Evolutionary conservation across 2,329 filamentous ascomycete species (phyloP).

Genomic region (Pseudohalonectria lignicola): DNA sequence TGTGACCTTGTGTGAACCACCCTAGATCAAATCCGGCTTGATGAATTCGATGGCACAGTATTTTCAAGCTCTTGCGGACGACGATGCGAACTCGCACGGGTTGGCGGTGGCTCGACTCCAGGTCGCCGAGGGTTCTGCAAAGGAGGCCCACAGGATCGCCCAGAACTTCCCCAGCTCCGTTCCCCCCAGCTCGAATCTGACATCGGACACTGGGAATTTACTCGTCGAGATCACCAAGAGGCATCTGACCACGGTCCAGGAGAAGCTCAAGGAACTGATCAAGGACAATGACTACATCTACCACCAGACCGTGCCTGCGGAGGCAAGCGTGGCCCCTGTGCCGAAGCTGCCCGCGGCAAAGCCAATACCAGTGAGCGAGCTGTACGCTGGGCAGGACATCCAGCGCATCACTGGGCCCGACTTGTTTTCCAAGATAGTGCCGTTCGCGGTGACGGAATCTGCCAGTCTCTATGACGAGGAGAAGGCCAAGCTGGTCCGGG

Average conservation of each 20-base stretch:
- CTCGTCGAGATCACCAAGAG: conserved; percentile 76
- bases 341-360: conserved; percentile 91
- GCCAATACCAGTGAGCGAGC: conserved; percentile 89
- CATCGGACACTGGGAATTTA: conserved; percentile 62
- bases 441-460: conserved; percentile 90
- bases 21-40: conserved; percentile 61
- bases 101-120: conserved; percentile 74
- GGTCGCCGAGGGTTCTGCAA: conserved; percentile 65
- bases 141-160: conserved; percentile 66
- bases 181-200: conserved; percentile 72
- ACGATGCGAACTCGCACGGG: conserved; percentile 80
- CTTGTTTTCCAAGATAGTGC: conserved; percentile 93
- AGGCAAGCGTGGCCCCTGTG: conserved; percentile 71
- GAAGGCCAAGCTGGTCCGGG: conserved; percentile 88
- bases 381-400: conserved; percentile 96
- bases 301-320: conserved; percentile 80
- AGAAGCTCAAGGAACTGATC: conserved; percentile 62
- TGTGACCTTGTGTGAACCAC: too few relatives aligned
- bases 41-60: conserved; percentile 84
- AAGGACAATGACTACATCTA: conserved; percentile 99
- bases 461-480: conserved; percentile 97
- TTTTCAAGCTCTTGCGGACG: conserved; percentile 84
- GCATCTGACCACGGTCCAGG: conserved; percentile 69
- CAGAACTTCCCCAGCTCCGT: conserved; percentile 71
- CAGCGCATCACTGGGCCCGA: conserved; percentile 94